These are phyloP conservation scores for Buddleja alternifolia DNA, from an alignment of 257 asterid species.

Conservation along the genomic window DNA sequence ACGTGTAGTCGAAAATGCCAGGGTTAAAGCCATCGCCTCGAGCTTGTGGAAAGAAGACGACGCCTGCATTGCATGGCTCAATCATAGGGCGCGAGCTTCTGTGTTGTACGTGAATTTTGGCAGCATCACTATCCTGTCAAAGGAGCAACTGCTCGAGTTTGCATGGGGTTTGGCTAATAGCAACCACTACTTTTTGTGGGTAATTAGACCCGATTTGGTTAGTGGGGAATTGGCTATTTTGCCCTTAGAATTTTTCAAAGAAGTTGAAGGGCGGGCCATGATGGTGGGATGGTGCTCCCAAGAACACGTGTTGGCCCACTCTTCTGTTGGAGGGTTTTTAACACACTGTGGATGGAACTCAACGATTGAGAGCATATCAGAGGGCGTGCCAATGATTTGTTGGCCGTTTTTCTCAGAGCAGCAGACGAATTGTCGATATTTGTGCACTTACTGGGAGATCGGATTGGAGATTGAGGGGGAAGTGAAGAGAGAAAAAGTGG, in stretches of 20 bases:
- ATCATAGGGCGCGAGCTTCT: constrained; percentile 24
- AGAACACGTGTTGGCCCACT: constrained; percentile 46
- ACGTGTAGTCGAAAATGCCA: constrained; percentile 13
- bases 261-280: constrained; percentile 35
- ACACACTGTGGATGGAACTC: constrained; percentile 56
- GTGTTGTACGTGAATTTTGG: constrained; percentile 57
- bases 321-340: constrained; percentile 49
- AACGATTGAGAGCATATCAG: constrained; percentile 39
- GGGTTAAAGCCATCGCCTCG: constrained; percentile 31
- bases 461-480: constrained; percentile 50
- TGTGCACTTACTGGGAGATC: constrained; percentile 41
- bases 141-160: constrained; percentile 42
- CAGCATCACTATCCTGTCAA: constrained; percentile 44
- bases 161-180: constrained; percentile 54
- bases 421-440: constrained; percentile 49
- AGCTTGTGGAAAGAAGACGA: constrained; percentile 53
- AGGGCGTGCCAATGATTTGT: constrained; percentile 53
- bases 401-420: constrained; percentile 60
- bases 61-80: constrained; percentile 41
- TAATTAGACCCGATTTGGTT: constrained; percentile 47
- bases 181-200: constrained; percentile 42
- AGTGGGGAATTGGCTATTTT: constrained; percentile 32
- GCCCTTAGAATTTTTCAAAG: constrained; percentile 28
- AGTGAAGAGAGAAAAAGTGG: constrained; percentile 52
- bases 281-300: constrained; percentile 53